phyloP scores from a whole-genome alignment of 768 basidiomycete species.

The Gloeostereum incarnatum region DNA sequence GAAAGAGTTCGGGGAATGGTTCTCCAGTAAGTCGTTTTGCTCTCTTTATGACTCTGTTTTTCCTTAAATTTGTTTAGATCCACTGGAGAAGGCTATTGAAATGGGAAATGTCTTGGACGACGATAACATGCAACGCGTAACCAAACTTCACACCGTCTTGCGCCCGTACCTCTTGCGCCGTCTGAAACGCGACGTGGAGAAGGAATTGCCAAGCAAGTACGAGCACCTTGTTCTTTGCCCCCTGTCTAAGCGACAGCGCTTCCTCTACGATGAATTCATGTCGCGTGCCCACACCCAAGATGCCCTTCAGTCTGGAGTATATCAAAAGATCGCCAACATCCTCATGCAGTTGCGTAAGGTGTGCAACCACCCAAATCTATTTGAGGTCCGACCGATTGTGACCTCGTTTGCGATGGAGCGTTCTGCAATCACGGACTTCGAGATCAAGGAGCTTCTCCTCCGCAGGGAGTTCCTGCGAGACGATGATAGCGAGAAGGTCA shows the following conservation, averaged over 20 bases:
- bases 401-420: slow-evolving; percentile 69
- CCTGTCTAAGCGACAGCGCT: slow-evolving; percentile 88
- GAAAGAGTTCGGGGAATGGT: slow-evolving; percentile 94
- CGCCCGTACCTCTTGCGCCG: slow-evolving; percentile 92
- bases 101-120: slow-evolving; percentile 68
- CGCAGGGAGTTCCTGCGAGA: slow-evolving; percentile 61
- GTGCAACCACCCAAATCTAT: slow-evolving; percentile 89
- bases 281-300: slow-evolving; percentile 73
- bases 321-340: slow-evolving; percentile 87
- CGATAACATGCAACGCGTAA: slow-evolving; percentile 76
- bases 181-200: slow-evolving; percentile 97
- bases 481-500: slow-evolving; percentile 39
- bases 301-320: slow-evolving; percentile 77
- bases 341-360: slow-evolving; percentile 98
- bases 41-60: not conserved
- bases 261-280: slow-evolving; percentile 96
- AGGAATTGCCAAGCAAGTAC: slow-evolving; percentile 87
- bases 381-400: slow-evolving; percentile 80
- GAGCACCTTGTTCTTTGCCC: slow-evolving; percentile 87
- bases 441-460: slow-evolving; percentile 84
- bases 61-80: slow-evolving; percentile 41
- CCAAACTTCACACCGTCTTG: slow-evolving; percentile 89
- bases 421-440: slow-evolving; percentile 68
- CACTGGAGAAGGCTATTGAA: slow-evolving; percentile 90
- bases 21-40: slow-evolving; percentile 65